A percentile compares a stretch with the other conserved stretches of the same genome.
phyloP scores from a whole-genome alignment of 2,329 filamentous ascomycete species.

The Fusarium sp. region DNA sequence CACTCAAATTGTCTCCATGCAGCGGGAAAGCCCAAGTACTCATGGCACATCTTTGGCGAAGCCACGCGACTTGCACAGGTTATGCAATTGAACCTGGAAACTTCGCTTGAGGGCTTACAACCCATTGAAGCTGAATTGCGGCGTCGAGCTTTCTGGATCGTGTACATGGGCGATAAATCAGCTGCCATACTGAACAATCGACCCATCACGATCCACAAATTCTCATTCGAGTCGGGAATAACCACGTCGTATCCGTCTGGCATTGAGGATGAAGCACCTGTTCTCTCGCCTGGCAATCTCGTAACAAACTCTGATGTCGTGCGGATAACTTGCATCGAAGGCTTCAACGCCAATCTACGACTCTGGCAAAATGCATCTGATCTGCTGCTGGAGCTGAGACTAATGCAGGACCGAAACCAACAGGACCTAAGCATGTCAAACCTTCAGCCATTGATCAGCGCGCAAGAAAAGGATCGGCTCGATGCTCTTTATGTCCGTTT shows the following conservation, averaged over 20 bases:
- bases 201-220: slow-evolving; percentile 56
- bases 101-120: slow-evolving; percentile 47
- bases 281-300: slow-evolving; percentile 23
- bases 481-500: slow-evolving; percentile 52
- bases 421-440: neutral
- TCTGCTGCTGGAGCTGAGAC: slow-evolving; percentile 49
- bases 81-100: slow-evolving; percentile 55
- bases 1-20: slow-evolving; percentile 58
- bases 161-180: slow-evolving; percentile 54
- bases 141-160: slow-evolving; percentile 51
- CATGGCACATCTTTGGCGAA: slow-evolving; percentile 58
- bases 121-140: slow-evolving; percentile 52
- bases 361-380: slow-evolving; percentile 54
- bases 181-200: slow-evolving; percentile 52
- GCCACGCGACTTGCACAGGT: slow-evolving; percentile 53
- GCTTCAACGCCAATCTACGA: slow-evolving; percentile 54
- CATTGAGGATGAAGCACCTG: slow-evolving; percentile 40
- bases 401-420: slow-evolving; percentile 43
- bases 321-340: slow-evolving; percentile 46
- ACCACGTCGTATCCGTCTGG: slow-evolving; percentile 49
- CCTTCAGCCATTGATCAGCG: slow-evolving; percentile 15
- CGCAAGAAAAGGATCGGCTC: slow-evolving; percentile 45
- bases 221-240: slow-evolving; percentile 53
- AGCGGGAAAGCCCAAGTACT: slow-evolving; percentile 53
- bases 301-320: slow-evolving; percentile 19